Evolutionary conservation across 139 green algal genomes (phyloP), one percentile per base, ranked within the genome.

Genomic region (Zygnema circumcarinatum): DNA sequence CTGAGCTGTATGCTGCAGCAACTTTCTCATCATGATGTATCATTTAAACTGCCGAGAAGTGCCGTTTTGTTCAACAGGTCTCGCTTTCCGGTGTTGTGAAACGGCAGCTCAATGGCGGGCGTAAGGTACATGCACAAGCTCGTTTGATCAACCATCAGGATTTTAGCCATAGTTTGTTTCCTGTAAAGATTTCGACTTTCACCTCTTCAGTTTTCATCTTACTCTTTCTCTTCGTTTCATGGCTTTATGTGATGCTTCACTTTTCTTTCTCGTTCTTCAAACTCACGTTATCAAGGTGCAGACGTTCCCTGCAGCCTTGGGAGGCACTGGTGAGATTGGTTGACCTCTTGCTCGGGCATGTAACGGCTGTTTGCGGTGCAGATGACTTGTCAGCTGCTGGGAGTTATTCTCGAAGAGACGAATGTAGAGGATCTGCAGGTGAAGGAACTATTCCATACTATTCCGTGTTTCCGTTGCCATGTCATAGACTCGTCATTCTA

Each of bases 361-460:
- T 47, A 16, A 54, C 21, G 20, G 21, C 21, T 79, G 16, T 35
- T 79, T 32, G 21, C 40, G 72, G 72, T 36, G 72, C 72, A 79
- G 72, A 79, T 79, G 72, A 79, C 72, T 21, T 79, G 72, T 36
- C 72, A 79, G 72, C 21, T 79, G 72, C 21, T 79, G 20, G 72
- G 72, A 36, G 72, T 79, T 21, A 35, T 79, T 21, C 21, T 79
- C 20, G 72, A 79, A 36, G 72, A 79, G 72, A 36, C 72, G 21
- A 32, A 32, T 32, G 33, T 35, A 22, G 72, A 79, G 72, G 20
- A 79, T 22, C 21, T 79, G 72, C 72, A 79, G 72, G 72, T 79
- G 33, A 79, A n/a, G n/a, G n/a, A n/a, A 29, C 56, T 72, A 29
- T 29, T 72, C 56, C 56, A 35, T 72, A 29, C 29, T 29, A 72